Evolutionary conservation across 1,284 basidiomycete species (phyloP), one percentile per base, ranked within the genome.

Genomic region (Trichosporon coremiiforme): DNA sequence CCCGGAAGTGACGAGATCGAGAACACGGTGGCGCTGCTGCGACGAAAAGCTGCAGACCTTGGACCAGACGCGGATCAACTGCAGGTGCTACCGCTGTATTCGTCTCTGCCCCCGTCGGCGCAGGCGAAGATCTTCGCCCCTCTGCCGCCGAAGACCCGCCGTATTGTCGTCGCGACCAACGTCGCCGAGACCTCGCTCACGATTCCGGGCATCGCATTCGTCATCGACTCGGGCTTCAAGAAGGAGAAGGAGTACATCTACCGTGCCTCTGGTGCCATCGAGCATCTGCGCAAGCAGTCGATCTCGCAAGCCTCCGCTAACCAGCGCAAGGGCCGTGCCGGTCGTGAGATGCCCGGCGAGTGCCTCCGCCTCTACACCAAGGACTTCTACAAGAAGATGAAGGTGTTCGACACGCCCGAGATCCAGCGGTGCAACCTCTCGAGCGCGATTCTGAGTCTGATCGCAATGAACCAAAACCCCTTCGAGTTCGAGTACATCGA

Each of bases 181-280:
- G 94, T 98, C 66, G 95, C 96, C n/a, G 96, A 99, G 83, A 99
- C 97, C 0, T 94, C 92, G 25, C 93, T 99, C 81, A 99, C 96
- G 4, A 97, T 99, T 77, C 94, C 95, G 4, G 95, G 95, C 1
- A 91, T 99, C 68, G 91, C 89, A 70, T 98, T 94, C 80, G 96
- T 99, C 7, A 91, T 99, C 64, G 96, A 99, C 82, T 91, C 92
- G 0, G 95, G 95, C 0, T 91, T 95, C 82, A 93, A 91, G 77
- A 99, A 99, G 83, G 95, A 98, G 83, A 97, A 97, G 83, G 88
- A 91, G 69, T 95, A 91, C 81, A 80, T 93, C 55, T 88, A 89
- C 55, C 86, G 89, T 45, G 73, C 90, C 2, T 88, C 89, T 73
- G 91, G 92, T 88, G 93, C 93, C 0, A 92, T 98, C 75, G 93